Conservation (phyloP, 345 rosid genomes). For the Rhodomyrtus tomentosa region DNA sequence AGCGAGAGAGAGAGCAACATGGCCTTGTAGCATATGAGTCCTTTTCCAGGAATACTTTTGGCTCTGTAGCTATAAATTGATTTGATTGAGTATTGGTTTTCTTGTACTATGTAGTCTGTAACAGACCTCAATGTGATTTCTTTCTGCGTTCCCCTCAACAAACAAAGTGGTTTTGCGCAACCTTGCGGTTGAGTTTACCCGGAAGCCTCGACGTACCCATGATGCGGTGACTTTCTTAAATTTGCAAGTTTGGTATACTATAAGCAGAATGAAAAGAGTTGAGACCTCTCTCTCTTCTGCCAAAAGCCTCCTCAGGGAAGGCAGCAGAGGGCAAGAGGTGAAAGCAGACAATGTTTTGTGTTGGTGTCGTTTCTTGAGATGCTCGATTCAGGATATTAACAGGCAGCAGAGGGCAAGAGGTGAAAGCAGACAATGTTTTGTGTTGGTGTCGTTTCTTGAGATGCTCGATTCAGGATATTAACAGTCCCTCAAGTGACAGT, state of each 20-base stretch:
- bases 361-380: background rate
- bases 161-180: background rate
- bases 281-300: background rate
- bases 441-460: too few relatives aligned
- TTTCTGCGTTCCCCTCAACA: background rate
- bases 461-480: too few relatives aligned
- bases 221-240: background rate
- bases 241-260: background rate
- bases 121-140: background rate
- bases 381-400: background rate
- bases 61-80: background rate
- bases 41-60: background rate
- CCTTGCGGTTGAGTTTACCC: background rate
- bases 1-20: background rate
- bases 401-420: too few relatives aligned
- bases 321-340: background rate
- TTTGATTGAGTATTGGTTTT: background rate
- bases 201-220: background rate
- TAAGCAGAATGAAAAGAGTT: background rate
- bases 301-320: background rate
- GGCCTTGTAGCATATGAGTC: background rate
- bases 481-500: too few relatives aligned
- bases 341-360: background rate
- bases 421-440: too few relatives aligned
- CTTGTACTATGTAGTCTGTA: background rate